phyloP scores from a whole-genome alignment of 345 rosid species.

The Eucalyptus tenuipes region DNA sequence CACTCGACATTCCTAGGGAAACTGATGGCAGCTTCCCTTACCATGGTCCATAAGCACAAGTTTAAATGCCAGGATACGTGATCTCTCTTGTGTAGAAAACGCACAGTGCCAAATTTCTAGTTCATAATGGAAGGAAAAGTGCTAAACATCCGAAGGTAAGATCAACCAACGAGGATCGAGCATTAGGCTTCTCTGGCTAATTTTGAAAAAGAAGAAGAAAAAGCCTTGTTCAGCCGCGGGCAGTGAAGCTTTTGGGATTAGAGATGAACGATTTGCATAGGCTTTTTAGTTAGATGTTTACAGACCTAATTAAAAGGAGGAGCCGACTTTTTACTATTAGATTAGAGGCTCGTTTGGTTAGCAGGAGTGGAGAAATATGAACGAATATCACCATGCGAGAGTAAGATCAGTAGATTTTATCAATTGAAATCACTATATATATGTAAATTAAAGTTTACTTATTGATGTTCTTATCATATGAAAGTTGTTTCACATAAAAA shows the following conservation, averaged over 20 bases:
- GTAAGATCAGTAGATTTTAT: background rate
- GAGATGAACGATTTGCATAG: background rate
- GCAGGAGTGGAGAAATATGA: background rate
- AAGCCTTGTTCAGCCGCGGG: rapidly evolving
- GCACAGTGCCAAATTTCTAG: background rate
- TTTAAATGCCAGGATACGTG: background rate
- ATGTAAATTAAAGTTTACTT: background rate
- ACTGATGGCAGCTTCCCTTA: background rate
- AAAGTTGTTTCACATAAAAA: background rate
- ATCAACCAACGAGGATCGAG: background rate
- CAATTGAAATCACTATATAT: background rate
- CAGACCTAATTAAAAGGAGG: background rate
- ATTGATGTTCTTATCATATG: background rate
- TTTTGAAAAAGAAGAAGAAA: background rate
- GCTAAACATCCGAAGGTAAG: background rate
- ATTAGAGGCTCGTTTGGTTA: background rate
- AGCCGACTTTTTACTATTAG: background rate
- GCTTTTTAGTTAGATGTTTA: background rate
- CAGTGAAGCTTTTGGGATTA: background rate
- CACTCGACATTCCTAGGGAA: background rate
- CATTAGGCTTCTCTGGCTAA: background rate
- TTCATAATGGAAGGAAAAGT: background rate
- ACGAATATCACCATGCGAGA: rapidly evolving
- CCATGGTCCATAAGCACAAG: background rate
- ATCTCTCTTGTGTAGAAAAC: background rate